Conservation (phyloP, 2,329 filamentous ascomycete species). For the Pseudogymnoascus sp. region DNA sequence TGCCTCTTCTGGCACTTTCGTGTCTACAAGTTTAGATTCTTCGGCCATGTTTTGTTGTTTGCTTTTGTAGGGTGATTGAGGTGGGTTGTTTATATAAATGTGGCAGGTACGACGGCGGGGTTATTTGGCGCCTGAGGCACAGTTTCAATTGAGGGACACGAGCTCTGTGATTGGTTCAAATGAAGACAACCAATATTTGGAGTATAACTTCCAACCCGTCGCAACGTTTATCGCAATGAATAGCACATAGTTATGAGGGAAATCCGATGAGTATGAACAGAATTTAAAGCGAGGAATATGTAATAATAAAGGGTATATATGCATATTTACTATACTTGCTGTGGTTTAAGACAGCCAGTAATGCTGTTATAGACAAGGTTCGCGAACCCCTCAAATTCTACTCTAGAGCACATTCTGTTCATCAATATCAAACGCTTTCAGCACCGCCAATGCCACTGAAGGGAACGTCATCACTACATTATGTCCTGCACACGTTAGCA, state of each 20-base stretch:
- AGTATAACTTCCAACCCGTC: background rate
- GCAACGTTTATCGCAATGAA: background rate
- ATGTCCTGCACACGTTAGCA: conserved; percentile 45
- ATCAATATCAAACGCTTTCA: conserved; percentile 52
- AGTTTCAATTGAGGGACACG: background rate
- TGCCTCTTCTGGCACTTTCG: background rate
- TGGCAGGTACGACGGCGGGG: conserved; percentile 5
- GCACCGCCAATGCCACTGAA: conserved; percentile 54
- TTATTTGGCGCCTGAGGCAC: background rate
- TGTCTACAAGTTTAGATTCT: conserved; percentile 6
- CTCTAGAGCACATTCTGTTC: conserved; percentile 17
- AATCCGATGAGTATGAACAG: too few species aligned
- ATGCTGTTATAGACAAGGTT: background rate
- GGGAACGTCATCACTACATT: conserved; percentile 61
- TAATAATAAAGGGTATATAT: background rate
- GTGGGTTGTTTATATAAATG: background rate
- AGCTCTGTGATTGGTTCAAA: background rate
- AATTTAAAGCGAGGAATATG: background rate
- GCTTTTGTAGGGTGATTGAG: background rate
- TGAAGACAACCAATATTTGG: background rate
- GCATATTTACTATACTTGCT: background rate
- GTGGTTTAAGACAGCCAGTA: background rate
- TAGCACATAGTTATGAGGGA: background rate
- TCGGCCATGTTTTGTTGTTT: background rate
- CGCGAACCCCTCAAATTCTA: background rate